Base-by-base conservation (phyloP, 257 asterid genomes). In the Haberlea rhodopensis region DNA sequence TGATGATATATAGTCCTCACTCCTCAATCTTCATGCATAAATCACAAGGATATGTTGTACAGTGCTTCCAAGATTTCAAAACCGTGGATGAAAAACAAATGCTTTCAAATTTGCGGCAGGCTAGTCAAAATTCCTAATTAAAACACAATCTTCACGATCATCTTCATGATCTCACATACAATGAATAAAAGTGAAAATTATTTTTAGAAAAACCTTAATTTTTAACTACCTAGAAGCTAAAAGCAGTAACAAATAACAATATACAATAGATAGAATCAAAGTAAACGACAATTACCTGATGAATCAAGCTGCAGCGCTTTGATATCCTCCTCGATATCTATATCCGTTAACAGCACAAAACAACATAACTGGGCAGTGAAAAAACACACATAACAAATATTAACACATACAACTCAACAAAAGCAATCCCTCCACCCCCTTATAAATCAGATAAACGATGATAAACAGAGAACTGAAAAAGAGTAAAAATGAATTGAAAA, bases 241-340 rank as follows among this genome's bases (percentile, higher is more conserved):
- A 16, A 52, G 8, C 24, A 69, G 19, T 49, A 46, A 59, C 25
- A 55, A 55, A n/a, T n/a, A n/a, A n/a, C 0, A 16, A 46, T 53
- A 32, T 22, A 53, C 21, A 58, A n/a, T 27, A 26, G 54, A n/a
- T n/a, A 3, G 29, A 34, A 19, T 5, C 6, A 26, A 53, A 54
- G 2, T 11, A 13, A 27, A 8, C 15, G 51, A 53, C n/a, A 23
- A 1, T 15, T 11, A 90, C 95, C 96, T n/a, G 95, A 55, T 51
- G 95, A 82, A 78, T 86, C 97, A 51, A 90, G 96, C 76, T 90
- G 95, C 84, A 90, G 57, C 13, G 87, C 95, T 65, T 84, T 90
- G 83, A 90, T 88, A 28, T 90, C 97, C 71, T 88, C 97, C 75
- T 79, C 96, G 65, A 90, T 85, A 69, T 85, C 96, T 89, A 49